phyloP scores from a whole-genome alignment of 2,329 filamentous ascomycete species.

The Sordariomycetes sp. region DNA sequence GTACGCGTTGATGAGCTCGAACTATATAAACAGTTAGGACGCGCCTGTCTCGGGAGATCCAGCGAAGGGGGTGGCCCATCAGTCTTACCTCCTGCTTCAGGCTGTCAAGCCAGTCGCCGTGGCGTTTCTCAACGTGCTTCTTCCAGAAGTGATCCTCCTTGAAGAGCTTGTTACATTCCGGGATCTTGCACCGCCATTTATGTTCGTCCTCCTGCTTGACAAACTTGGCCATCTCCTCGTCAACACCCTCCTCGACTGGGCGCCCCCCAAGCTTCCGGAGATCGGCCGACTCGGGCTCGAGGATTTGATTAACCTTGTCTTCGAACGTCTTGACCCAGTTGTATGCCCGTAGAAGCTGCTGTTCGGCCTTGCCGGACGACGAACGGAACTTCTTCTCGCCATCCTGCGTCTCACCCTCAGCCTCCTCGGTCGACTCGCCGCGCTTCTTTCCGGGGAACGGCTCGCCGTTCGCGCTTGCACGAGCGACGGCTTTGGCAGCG shows the following conservation, averaged over 20 bases:
- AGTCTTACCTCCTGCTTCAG: conserved; percentile 71
- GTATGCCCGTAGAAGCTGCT: conserved; percentile 87
- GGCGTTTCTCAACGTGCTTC: conserved; percentile 95
- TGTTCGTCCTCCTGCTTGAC: conserved; percentile 97
- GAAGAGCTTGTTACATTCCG: conserved; percentile 92
- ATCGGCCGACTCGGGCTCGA: conserved; percentile 82
- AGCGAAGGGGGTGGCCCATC: conserved; percentile 7
- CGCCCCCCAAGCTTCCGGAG: conserved; percentile 86
- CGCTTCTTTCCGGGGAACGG: conserved; percentile 78
- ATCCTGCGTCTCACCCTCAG: conserved; percentile 33
- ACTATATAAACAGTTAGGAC: conserved; percentile 33
- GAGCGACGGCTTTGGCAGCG: conserved; percentile 73
- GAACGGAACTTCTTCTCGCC: conserved; percentile 63
- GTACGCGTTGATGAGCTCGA: conserved; percentile 86
- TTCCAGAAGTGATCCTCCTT: conserved; percentile 96
- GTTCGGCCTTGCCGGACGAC: conserved; percentile 66
- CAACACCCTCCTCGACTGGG: conserved; percentile 71
- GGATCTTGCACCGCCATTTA: conserved; percentile 93
- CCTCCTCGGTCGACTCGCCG: conserved; percentile 51
- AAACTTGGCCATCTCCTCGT: conserved; percentile 75
- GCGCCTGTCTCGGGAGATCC: not conserved
- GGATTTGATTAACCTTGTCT: conserved; percentile 85
- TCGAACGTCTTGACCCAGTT: conserved; percentile 99
- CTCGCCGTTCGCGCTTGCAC: conserved; percentile 72
- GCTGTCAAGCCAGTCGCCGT: conserved; percentile 74